Evolutionary conservation across 208 protist species (phyloP), one percentile per base, ranked within the genome.

Genomic region (Leishmania turanica): DNA sequence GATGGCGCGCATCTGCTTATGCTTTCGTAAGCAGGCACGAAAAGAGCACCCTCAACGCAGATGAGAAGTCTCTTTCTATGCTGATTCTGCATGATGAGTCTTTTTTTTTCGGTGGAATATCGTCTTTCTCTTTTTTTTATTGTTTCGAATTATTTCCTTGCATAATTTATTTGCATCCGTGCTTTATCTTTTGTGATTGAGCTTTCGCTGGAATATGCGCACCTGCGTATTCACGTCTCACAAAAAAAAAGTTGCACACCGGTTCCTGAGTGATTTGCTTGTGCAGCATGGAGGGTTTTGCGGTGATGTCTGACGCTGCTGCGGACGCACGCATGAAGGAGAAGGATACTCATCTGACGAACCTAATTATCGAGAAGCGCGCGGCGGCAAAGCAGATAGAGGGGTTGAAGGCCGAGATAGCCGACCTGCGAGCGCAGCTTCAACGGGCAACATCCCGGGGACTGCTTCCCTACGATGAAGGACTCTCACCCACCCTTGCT

Each of bases 321-420:
- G 74, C 78, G 8, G 69, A 71, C 15, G n/a, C 70, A n/a, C 60
- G 65, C 49, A 19, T 74, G n/a, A 70, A 40, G 49, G 80, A 77
- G 27, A 85, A 85, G 49, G 83, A 88, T 45, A 82, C 79, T 27
- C 89, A 90, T 53, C 53, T 91, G 31, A 84, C 79, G 24, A 73
- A 88, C 5, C 85, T 92, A 1, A 86, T 92, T 49, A 65, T 90
- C 1, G 77, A 88, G 31, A 85, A 89, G 73, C 81, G 87, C 27
- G 77, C 83, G 49, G 74, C 87, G 0, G 58, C 79, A 17, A 87
- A 83, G 60, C 83, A 81, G 58, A 94, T 94, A 56, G 79, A 82
- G 34, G 74, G 80, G 42, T 84, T 94, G 15, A 83, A 92, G 78
- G 80, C 71, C 17, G 85, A 80, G 27, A 80, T 94, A n/a, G 73